These are phyloP conservation scores for Cercospora nicotianae DNA, from an alignment of 2,329 filamentous ascomycete genomes.

Conservation along the genomic window DNA sequence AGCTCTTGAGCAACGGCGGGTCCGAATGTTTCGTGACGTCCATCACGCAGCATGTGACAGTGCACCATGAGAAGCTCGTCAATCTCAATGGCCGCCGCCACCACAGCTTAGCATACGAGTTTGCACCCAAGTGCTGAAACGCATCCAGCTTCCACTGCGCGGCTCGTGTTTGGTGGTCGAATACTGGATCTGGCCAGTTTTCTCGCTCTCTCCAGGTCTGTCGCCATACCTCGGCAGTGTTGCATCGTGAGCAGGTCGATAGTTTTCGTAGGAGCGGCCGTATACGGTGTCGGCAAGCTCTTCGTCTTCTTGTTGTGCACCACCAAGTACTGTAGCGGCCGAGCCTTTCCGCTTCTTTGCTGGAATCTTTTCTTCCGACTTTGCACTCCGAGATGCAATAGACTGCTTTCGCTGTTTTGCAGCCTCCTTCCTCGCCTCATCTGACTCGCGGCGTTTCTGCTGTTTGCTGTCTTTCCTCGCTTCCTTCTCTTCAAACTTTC, in stretches of 20 bases:
- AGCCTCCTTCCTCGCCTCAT: conserved; percentile 49
- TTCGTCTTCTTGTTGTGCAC: conserved; percentile 20
- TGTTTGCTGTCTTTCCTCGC: conserved; percentile 57
- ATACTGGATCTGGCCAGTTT: conserved; percentile 20
- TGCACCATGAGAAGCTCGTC: neutral
- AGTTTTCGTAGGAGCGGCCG: conserved; percentile 30
- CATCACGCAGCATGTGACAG: conserved; percentile 1
- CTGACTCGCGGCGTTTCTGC: conserved; percentile 45
- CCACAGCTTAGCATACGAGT: conserved; percentile 56
- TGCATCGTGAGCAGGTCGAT: conserved; percentile 28
- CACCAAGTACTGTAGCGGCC: conserved; percentile 17
- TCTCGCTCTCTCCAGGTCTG: conserved; percentile 32
- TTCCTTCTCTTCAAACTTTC: conserved; percentile 61
- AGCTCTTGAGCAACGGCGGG: neutral
- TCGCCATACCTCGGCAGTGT: conserved; percentile 30
- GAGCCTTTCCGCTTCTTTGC: conserved; percentile 26
- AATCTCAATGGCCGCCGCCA: neutral
- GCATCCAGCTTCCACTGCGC: conserved; percentile 47
- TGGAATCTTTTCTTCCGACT: conserved; percentile 23
- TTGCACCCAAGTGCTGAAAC: conserved; percentile 58
- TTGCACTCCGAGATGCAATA: conserved; percentile 38
- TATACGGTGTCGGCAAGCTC: conserved; percentile 13
- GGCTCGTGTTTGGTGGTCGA: conserved; percentile 8
- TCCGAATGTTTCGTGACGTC: neutral
- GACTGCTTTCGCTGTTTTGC: conserved; percentile 45